Base-by-base conservation (phyloP, 106 monocot genomes). In the Dioscorea alata region DNA sequence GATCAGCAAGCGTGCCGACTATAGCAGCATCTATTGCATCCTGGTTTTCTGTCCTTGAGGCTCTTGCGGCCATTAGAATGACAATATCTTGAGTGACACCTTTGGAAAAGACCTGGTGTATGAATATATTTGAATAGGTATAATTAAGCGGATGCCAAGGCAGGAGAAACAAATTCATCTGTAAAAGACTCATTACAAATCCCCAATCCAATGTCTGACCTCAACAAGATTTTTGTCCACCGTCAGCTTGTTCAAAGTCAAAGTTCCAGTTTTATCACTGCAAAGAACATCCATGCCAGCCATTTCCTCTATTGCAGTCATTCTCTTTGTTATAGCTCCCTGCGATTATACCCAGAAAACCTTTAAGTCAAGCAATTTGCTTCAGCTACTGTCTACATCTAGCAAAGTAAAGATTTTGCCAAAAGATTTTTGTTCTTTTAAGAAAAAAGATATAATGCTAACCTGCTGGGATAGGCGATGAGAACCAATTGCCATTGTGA, bases 401-500 rank as follows among this genome's bases (percentile, higher is more conserved):
- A 42, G 42, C 42, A 42, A 42, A 42, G 6, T 42, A 3, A 42
- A 42, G 10, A 42, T 10, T 8, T 10, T 8, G 42, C 42, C 42
- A 42, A 42, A 42, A 42, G 10, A 42, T 42, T 6, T 0, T 10
- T 42, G 10, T 42, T 42, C 10, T 42, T 42, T 42, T 8, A 42
- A 42, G 10, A 42, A 8, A 42, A 42, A 42, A 42, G 10, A 42
- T 42, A 42, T 62, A 17, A 32, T 32, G 16, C 18, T 49, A 54
- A 97, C 96, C 97, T 99, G 97, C 74, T 90, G 87, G 48, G 97
- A 72, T 34, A 99, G 69, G 48, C 89, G 89, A 79, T 99, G 97
- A 50, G 97, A 90, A 48, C 97, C 97, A 64, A 99, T 99, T 49
- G 97, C 97, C 97, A 99, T 99, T n/a, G 97, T 99, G 18, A 99